Conservation (phyloP, 176 grass and related monocot genomes). For the Zoysia japonica region DNA sequence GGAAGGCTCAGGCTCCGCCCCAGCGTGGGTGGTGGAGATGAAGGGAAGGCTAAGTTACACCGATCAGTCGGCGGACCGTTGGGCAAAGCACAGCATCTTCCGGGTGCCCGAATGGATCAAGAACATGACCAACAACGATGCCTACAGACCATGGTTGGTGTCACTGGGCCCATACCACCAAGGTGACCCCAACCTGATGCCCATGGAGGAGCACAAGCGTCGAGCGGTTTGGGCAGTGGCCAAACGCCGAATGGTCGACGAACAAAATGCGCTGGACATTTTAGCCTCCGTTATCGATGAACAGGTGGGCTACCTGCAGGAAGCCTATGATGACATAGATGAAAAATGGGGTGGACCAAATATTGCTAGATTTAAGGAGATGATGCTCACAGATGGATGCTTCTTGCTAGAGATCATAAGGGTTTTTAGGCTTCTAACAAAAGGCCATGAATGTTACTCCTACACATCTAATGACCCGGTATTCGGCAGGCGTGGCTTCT, state of each 20-base stretch:
- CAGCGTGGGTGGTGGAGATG: constrained; percentile 38
- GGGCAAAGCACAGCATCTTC: constrained; percentile 47
- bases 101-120: constrained; percentile 46
- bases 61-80: background rate
- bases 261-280: background rate
- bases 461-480: constrained; percentile 48
- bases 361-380: constrained; percentile 36
- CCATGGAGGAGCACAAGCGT: constrained; percentile 68
- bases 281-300: constrained; percentile 37
- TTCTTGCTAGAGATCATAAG: constrained; percentile 55
- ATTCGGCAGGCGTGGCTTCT: background rate
- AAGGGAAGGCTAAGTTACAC: constrained; percentile 2
- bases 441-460: too few species aligned
- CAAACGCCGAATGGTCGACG: constrained; percentile 22
- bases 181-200: constrained; percentile 23
- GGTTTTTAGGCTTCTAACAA: background rate
- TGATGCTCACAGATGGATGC: constrained; percentile 57
- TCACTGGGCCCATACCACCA: constrained; percentile 63
- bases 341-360: constrained; percentile 25
- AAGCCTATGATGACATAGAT: constrained; percentile 31
- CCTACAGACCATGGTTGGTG: constrained; percentile 44
- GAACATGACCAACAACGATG: constrained; percentile 1
- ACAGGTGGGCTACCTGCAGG: constrained; percentile 22
- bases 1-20: too few species aligned
- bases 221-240: constrained; percentile 40